phyloP scores from a whole-genome alignment of 2,329 filamentous ascomycete species.

The Ceratocystis harringtonii region DNA sequence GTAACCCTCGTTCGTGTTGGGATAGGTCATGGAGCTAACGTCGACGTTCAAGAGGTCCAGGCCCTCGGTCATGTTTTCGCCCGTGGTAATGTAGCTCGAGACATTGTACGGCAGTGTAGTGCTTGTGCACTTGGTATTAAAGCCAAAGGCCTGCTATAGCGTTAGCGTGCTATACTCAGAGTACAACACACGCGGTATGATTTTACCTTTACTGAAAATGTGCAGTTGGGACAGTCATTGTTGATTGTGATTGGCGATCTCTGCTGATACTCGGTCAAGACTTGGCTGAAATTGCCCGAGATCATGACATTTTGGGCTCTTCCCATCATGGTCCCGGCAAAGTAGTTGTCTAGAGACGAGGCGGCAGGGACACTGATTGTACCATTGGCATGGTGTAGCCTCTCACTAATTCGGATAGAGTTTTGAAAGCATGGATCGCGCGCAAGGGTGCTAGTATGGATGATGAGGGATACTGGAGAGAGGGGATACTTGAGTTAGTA shows the following conservation, averaged over 20 bases:
- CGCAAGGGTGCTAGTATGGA: slow-evolving; percentile 14
- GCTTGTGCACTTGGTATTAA: slow-evolving; percentile 6
- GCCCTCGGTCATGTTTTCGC: not conserved
- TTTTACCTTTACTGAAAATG: slow-evolving; percentile 11
- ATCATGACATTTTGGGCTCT: slow-evolving; percentile 16
- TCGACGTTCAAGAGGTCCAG: slow-evolving; percentile 7
- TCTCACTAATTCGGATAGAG: slow-evolving; percentile 15
- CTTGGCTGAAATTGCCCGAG: slow-evolving; percentile 15
- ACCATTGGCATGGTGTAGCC: slow-evolving; percentile 9
- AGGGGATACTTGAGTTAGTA: not conserved
- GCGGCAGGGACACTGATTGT: slow-evolving; percentile 12
- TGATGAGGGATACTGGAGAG: slow-evolving; percentile 11
- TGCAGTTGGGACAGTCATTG: slow-evolving; percentile 17
- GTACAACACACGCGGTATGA: not conserved
- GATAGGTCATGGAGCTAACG: not conserved
- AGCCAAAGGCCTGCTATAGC: slow-evolving; percentile 11
- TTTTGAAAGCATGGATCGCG: slow-evolving; percentile 16
- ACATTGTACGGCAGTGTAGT: slow-evolving; percentile 7
- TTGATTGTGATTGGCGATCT: slow-evolving; percentile 13
- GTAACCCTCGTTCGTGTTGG: slow-evolving; percentile 10
- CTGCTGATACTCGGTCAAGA: slow-evolving; percentile 16
- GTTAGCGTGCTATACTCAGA: not conserved
- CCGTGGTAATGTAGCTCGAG: not conserved
- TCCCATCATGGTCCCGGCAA: slow-evolving; percentile 13
- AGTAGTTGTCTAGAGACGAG: slow-evolving; percentile 10